Base-by-base conservation (phyloP, 768 basidiomycete genomes). In the Auriculariales sp. region DNA sequence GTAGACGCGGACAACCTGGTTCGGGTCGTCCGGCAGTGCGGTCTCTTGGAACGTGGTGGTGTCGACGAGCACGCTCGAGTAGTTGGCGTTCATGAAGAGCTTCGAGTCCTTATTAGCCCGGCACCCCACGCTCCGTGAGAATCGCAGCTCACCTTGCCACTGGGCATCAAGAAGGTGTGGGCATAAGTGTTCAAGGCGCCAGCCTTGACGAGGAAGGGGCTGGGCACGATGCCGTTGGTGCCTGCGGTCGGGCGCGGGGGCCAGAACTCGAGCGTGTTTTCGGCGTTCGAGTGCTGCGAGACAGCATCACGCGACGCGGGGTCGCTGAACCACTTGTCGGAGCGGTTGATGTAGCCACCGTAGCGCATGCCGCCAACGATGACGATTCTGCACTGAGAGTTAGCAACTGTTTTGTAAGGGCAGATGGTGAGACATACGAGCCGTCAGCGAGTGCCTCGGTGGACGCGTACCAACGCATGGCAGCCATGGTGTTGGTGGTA, bases 221-320 rank as follows among this genome's bases (percentile, higher is more conserved):
- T 61, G 7, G 39, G 39, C 42, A 28, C n/a, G 45, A 22, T 51
- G 71, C 68, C 2, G 74, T 73, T 7, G 64, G 59, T 32, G 31
- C 9, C 31, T 15, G 31, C 68, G 25, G 47, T 54, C 11, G 72
- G 71, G 4, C 75, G 69, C 14, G 63, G 56, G 19, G 90, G 90
- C 64, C 72, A 92, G 63, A 89, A 86, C 66, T 91, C 89, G 59
- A 74, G 83, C 0, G 85, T 85, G 27, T 83, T 82, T 56, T 92
- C 84, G 10, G 86, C 82, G 9, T 75, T 83, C 31, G 78, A 79
- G 44, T 82, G 82, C 57, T 78, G 72, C 27, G 59, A 66, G 1
- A 63, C 63, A 2, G 83, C 84, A 54, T 88, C 81, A n/a, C n/a
- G n/a, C n/a, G n/a, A n/a, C 9, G 75, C 83, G 2, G 83, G 85